Conservation (phyloP, 768 basidiomycete species). For the Omphalotus guepiniiformis region DNA sequence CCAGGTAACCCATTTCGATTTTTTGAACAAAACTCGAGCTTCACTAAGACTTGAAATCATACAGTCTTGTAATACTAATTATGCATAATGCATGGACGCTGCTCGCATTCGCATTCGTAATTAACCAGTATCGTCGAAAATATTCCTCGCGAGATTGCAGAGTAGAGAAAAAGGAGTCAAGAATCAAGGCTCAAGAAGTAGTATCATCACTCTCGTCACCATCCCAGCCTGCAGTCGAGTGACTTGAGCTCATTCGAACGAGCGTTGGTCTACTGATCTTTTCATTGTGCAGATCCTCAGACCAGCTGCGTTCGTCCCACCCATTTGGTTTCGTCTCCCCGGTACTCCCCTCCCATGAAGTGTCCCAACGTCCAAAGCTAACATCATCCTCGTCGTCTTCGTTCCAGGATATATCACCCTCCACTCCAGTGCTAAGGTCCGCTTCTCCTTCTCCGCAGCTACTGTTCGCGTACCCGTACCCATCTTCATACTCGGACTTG, state of each 20-base stretch:
- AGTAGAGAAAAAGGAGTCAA: not conserved
- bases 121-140: too few species aligned
- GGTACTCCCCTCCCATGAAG: conserved; percentile 4
- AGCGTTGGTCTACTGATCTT: conserved; percentile 5
- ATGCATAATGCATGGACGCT: conserved; percentile 22
- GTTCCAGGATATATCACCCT: conserved; percentile 39
- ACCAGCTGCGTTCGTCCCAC: conserved; percentile 3
- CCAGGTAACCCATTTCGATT: conserved; percentile 21
- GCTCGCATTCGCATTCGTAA: not conserved
- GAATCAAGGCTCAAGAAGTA: conserved; percentile 19
- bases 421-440: conserved; percentile 27
- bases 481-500: not conserved
- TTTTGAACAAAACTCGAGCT: not conserved
- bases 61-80: conserved; percentile 25
- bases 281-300: not conserved
- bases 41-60: not conserved
- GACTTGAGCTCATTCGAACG: conserved; percentile 22
- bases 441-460: conserved; percentile 20
- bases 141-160: not conserved
- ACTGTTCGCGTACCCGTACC: not conserved
- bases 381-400: conserved; percentile 31
- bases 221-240: conserved; percentile 40
- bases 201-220: conserved; percentile 37
- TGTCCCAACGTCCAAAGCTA: conserved; percentile 17
- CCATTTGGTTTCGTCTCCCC: conserved; percentile 11